Base-by-base conservation (phyloP, 495 filamentous ascomycete species). In the Neurospora tetraspora region DNA sequence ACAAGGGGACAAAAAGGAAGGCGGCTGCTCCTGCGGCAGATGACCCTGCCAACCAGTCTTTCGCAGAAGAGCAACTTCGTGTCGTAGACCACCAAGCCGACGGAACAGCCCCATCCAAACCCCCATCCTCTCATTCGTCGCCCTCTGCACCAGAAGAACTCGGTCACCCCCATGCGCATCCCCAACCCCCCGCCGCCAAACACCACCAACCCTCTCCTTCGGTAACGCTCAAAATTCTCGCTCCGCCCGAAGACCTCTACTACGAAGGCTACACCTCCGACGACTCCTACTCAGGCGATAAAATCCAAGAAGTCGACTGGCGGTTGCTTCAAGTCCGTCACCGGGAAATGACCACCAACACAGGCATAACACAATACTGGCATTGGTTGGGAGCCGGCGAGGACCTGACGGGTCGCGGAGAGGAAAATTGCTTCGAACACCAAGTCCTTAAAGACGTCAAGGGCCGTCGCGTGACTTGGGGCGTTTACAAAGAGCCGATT, bases 311-410 rank as follows among this genome's bases (percentile, higher is more conserved):
- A 16, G 76, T 79, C 10, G 85, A 86, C 80, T 86, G 81, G 78
- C 81, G 83, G 20, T 71, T 86, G 9, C 76, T 82, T n/a, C 84
- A 86, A 72, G 81, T 86, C 74, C 84, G 84, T 79, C 81, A 81
- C 39, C 73, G 72, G 39, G 70, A 70, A 12, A 72, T 82, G 27
- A 80, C 83, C 4, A 85, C 79, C 37, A 82, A 81, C 73, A 69
- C 76, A 3, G 38, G 78, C 4, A 80, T 85, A 16, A 86, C 83
- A n/a, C 85, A 86, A 74, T 86, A 86, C 78, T 85, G 84, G 84
- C 84, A 84, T 71, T 86, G 80, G 79, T 39, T 82, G 27, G 72
- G 39, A 59, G 53, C 39, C 18, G n/a, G 16, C 31, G 68, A 69
- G 4, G 71, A 53, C 31, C 9, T 31, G 40, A 39, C 69, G 5